Conservation (phyloP, 345 rosid species). For the Brassica incana region DNA sequence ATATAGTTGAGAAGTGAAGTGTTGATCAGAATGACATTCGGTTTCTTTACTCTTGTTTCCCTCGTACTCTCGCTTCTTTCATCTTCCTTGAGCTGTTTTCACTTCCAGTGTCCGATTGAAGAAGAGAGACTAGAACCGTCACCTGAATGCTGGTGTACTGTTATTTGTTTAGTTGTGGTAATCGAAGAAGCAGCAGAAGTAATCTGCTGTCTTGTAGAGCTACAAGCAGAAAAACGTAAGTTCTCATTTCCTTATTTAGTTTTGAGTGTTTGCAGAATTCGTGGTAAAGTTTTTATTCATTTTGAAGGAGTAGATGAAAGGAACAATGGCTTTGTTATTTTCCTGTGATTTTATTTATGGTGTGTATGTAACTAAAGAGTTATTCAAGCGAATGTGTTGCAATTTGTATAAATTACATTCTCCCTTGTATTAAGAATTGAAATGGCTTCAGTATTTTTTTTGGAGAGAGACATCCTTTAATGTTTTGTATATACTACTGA, state of each 20-base stretch:
- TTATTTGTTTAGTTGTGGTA: too few relatives aligned
- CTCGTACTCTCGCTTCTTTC: too few relatives aligned
- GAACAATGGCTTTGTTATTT: conserved; percentile 9
- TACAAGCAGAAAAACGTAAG: not conserved
- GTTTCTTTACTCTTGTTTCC: too few relatives aligned
- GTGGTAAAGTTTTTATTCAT: not conserved
- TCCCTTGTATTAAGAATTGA: not conserved
- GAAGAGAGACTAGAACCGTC: too few relatives aligned
- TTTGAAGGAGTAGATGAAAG: not conserved
- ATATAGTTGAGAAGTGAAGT: too few relatives aligned
- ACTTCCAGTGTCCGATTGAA: too few relatives aligned
- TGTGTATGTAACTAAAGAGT: not conserved
- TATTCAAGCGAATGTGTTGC: conserved; percentile 16
- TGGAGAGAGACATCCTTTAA: not conserved
- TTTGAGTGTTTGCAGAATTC: not conserved
- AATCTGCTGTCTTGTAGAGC: too few relatives aligned
- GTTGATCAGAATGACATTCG: too few relatives aligned
- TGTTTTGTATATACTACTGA: not conserved
- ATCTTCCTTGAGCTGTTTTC: too few relatives aligned
- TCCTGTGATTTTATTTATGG: not conserved
- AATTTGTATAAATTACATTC: conserved; percentile 27
- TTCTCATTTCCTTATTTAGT: not conserved
- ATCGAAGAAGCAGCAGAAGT: too few relatives aligned
- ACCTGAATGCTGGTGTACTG: too few relatives aligned
- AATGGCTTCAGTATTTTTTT: not conserved